Conservation (phyloP, 169 alveolate species). For the Neospora caninum region DNA sequence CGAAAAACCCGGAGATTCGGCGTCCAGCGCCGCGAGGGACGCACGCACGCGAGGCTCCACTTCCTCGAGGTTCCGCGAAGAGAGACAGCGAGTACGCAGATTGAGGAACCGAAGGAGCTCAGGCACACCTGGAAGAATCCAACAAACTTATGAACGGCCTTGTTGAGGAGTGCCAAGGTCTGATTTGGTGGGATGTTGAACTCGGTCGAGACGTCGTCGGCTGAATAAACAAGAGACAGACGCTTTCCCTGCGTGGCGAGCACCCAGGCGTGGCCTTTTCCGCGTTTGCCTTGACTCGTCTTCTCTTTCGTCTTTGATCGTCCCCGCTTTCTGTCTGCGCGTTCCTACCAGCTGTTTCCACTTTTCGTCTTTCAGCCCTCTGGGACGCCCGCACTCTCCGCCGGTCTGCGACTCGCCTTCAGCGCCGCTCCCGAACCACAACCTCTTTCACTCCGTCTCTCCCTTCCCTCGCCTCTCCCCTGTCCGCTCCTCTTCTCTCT, state of each 20-base stretch:
- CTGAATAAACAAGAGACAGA: conserved; percentile 6
- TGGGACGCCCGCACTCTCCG: too few species aligned
- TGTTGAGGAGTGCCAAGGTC: conserved; percentile 74
- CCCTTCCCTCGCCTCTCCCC: background rate
- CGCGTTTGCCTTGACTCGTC: background rate
- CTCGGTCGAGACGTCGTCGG: conserved; percentile 66
- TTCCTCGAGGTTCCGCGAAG: too few species aligned
- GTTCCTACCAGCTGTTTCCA: too few species aligned
- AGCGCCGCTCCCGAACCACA: too few species aligned
- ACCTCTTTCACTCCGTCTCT: too few species aligned
- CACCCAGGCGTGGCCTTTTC: background rate
- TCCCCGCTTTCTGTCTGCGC: background rate
- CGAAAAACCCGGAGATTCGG: too few species aligned
- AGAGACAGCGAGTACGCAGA: too few species aligned
- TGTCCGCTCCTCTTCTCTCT: background rate
- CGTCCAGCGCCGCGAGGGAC: background rate
- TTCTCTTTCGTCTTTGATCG: background rate
- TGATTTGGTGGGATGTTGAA: conserved; percentile 71
- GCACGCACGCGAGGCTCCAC: background rate
- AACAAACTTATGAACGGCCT: conserved; percentile 58
- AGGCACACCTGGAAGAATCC: conserved; percentile 53
- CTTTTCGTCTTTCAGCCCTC: too few species aligned
- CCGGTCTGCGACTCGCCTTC: too few species aligned
- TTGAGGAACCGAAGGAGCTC: background rate
- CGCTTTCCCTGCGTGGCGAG: background rate